phyloP scores from a whole-genome alignment of 257 asterid genomes.

The Petunia secreta region DNA sequence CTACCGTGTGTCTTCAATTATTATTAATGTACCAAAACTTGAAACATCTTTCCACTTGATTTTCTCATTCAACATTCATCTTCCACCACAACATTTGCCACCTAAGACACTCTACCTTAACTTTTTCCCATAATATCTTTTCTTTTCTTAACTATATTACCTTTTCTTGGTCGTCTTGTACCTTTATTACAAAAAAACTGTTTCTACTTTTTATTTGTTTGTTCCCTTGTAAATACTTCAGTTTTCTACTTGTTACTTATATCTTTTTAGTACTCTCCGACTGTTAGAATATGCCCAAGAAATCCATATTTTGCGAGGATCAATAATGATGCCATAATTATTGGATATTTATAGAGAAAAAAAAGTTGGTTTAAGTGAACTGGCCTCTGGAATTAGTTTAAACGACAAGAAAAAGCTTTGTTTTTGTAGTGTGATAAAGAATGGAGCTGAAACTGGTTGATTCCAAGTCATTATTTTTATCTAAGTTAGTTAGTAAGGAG shows the following conservation, averaged over 20 bases:
- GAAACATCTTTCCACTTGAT: slow-evolving; percentile 6
- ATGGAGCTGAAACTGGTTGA: slow-evolving; percentile 53
- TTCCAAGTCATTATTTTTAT: slow-evolving; percentile 39
- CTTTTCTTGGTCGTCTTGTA: background rate
- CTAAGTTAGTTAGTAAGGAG: slow-evolving; percentile 43
- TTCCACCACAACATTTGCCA: slow-evolving; percentile 29
- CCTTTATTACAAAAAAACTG: background rate
- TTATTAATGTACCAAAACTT: background rate
- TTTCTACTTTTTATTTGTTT: background rate
- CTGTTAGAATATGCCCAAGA: slow-evolving; percentile 20
- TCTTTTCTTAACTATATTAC: background rate
- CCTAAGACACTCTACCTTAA: background rate
- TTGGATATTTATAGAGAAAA: background rate
- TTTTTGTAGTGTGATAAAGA: background rate
- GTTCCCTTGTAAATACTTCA: background rate
- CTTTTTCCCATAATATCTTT: background rate
- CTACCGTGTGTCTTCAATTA: no score
- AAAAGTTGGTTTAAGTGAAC: background rate
- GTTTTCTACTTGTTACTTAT: background rate
- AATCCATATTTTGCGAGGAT: background rate
- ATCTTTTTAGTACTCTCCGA: slow-evolving; percentile 5
- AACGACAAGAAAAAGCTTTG: slow-evolving; percentile 22
- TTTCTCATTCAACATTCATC: background rate
- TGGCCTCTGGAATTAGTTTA: background rate
- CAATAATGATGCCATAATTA: background rate